phyloP scores from a whole-genome alignment of 1,139 yeast species.

The Hyphopichia pseudoburtonii region DNA sequence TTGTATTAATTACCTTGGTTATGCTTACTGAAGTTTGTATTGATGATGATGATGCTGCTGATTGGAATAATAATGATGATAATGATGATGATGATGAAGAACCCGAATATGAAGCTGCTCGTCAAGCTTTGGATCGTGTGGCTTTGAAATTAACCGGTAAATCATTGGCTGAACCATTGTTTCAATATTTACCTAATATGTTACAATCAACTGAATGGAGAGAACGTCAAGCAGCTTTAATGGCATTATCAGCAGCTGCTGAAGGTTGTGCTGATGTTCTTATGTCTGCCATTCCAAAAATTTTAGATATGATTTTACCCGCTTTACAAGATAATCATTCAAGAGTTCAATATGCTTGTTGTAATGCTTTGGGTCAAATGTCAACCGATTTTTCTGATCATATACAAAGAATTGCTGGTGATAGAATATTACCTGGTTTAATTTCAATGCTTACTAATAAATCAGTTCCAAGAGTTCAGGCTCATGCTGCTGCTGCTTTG shows the following conservation, averaged over 20 bases:
- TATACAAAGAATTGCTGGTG: slow-evolving; percentile 80
- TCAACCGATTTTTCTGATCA: slow-evolving; percentile 95
- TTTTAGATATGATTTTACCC: slow-evolving; percentile 83
- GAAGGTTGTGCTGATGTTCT: slow-evolving; percentile 95
- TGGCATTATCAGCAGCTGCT: slow-evolving; percentile 96
- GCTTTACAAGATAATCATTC: slow-evolving; percentile 80
- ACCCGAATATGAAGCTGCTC: slow-evolving; percentile 85
- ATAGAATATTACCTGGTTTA: slow-evolving; percentile 80
- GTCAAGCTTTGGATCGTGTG: slow-evolving; percentile 89
- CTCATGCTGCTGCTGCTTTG: slow-evolving; percentile 98
- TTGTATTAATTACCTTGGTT: slow-evolving; percentile 72
- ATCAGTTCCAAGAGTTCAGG: slow-evolving; percentile 88
- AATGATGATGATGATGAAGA: slow-evolving; percentile 84
- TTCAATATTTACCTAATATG: slow-evolving; percentile 85
- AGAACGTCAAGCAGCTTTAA: slow-evolving; percentile 93
- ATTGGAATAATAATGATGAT: slow-evolving; percentile 81
- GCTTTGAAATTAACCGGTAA: slow-evolving; percentile 83
- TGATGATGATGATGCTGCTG: slow-evolving; percentile 85
- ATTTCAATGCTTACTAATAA: slow-evolving; percentile 72
- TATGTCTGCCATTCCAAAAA: slow-evolving; percentile 75
- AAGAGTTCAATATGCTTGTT: slow-evolving; percentile 95
- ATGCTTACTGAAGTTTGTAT: slow-evolving; percentile 93
- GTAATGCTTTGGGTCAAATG: slow-evolving; percentile 95
- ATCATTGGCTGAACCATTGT: slow-evolving; percentile 78
- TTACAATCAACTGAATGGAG: slow-evolving; percentile 78